Evolutionary conservation across 495 filamentous ascomycete species (phyloP).

Genomic region (Coniosporium apollinis): DNA sequence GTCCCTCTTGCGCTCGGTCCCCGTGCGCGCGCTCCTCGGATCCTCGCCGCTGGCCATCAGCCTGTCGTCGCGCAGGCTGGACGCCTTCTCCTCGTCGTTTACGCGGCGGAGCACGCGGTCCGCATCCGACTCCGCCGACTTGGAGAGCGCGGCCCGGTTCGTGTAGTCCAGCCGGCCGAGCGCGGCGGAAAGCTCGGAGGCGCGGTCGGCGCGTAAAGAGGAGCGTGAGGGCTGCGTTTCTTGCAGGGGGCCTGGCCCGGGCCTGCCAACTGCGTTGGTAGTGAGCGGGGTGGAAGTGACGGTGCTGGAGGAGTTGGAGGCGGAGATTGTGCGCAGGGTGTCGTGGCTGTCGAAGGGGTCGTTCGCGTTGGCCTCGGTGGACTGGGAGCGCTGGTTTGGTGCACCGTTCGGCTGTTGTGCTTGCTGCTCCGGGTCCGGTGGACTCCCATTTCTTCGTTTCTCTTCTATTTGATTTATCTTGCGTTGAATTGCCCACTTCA

Average conservation of each 20-base stretch:
- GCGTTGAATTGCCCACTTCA: conserved; percentile 26
- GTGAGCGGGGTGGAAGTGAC: no score
- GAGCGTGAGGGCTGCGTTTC: no score
- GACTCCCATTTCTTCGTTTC: not conserved
- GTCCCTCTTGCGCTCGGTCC: not conserved
- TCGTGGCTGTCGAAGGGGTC: not conserved
- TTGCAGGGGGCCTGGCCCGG: no score
- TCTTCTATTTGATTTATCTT: no score
- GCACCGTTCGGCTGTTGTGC: no score
- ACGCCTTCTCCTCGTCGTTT: conserved; percentile 30
- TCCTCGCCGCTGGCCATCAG: conserved; percentile 25
- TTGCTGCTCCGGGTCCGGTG: no score
- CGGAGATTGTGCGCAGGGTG: conserved; percentile 4
- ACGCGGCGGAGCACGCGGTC: conserved; percentile 18
- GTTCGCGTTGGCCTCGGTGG: not conserved
- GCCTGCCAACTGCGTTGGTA: no score
- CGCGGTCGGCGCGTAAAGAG: no score
- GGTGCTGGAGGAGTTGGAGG: no score
- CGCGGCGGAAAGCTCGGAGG: conserved; percentile 6
- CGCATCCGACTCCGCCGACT: conserved; percentile 17
- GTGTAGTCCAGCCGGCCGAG: conserved; percentile 11
- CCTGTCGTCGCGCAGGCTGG: conserved; percentile 28
- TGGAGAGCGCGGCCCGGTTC: conserved; percentile 6
- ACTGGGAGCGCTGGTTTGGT: no score
- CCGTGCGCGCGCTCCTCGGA: conserved; percentile 1